phyloP scores from a whole-genome alignment of 2,329 filamentous ascomycete species.

The Gaeumannomyces sp. region DNA sequence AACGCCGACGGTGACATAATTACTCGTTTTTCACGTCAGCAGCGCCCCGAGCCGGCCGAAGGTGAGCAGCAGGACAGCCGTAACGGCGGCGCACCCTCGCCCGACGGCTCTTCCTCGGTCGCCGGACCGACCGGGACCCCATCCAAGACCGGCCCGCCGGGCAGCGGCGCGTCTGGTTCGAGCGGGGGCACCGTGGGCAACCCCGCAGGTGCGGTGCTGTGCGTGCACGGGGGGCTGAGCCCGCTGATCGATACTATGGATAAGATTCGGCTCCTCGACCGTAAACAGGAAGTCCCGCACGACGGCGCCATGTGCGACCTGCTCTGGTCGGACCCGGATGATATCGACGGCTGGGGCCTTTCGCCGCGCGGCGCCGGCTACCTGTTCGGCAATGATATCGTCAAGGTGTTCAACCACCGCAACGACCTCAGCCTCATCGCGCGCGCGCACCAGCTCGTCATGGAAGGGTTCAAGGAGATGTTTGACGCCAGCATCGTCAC shows the following conservation, averaged over 20 bases:
- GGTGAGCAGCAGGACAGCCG: slow-evolving; percentile 19
- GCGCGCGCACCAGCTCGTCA: slow-evolving; percentile 92
- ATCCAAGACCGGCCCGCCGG: slow-evolving; percentile 56
- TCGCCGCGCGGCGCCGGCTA: slow-evolving; percentile 93
- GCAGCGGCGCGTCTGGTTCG: slow-evolving; percentile 69
- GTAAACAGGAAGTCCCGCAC: slow-evolving; percentile 97
- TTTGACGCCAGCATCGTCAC: slow-evolving; percentile 94
- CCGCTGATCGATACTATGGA: slow-evolving; percentile 90
- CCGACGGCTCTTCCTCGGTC: not conserved
- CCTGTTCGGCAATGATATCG: slow-evolving; percentile 90
- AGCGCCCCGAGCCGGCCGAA: slow-evolving; percentile 12
- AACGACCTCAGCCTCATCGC: slow-evolving; percentile 92
- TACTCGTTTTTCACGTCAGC: slow-evolving; percentile 58
- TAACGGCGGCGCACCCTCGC: slow-evolving; percentile 7
- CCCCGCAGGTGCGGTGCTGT: slow-evolving; percentile 77
- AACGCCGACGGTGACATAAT: slow-evolving; percentile 78
- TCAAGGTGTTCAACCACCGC: slow-evolving; percentile 89
- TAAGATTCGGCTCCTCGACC: slow-evolving; percentile 89
- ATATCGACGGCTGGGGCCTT: slow-evolving; percentile 94
- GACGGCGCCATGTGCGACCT: slow-evolving; percentile 99
- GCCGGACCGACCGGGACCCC: slow-evolving; percentile 15
- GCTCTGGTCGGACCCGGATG: slow-evolving; percentile 95
- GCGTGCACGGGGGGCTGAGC: slow-evolving; percentile 89
- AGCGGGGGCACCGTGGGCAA: slow-evolving; percentile 60
- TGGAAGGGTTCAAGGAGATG: slow-evolving; percentile 99